phyloP scores from a whole-genome alignment of 768 basidiomycete species.

The Boletus subcaerulescens region DNA sequence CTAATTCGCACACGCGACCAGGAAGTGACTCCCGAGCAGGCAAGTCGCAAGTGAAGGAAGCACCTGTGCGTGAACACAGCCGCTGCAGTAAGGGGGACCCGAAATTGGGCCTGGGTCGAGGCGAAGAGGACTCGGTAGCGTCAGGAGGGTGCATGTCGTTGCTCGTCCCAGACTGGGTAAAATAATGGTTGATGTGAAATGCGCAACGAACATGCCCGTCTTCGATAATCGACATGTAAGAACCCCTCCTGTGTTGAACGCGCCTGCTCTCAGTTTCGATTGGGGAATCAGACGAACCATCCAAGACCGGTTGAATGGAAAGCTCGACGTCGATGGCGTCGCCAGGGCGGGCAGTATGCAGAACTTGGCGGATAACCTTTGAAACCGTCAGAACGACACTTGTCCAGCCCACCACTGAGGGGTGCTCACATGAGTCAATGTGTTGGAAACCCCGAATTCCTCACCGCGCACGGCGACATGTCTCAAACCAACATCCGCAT shows the following conservation, averaged over 20 bases:
- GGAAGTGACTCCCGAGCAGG: constrained; percentile 39
- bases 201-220: constrained; percentile 49
- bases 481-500: constrained; percentile 85
- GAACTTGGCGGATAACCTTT: constrained; percentile 82
- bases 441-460: constrained; percentile 79
- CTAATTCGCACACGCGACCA: constrained; percentile 64
- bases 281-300: constrained; percentile 25
- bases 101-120: constrained; percentile 41
- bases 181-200: constrained; percentile 57
- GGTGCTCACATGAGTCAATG: constrained; percentile 75
- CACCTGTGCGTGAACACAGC: constrained; percentile 59
- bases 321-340: constrained; percentile 89
- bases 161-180: constrained; percentile 24
- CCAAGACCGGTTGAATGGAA: constrained; percentile 41
- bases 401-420: not conserved
- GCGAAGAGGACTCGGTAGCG: constrained; percentile 6
- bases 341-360: constrained; percentile 62
- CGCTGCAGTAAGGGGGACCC: constrained; percentile 55
- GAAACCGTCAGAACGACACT: constrained; percentile 16
- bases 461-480: constrained; percentile 83
- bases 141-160: constrained; percentile 8
- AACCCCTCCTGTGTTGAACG: constrained; percentile 26
- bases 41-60: constrained; percentile 37
- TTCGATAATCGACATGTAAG: constrained; percentile 21
- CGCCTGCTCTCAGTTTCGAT: constrained; percentile 19